A percentile compares a stretch with the other conserved stretches of the same genome.
Evolutionary conservation across 495 filamentous ascomycete genomes (phyloP).

Genomic region (Parachaetomium inaequale): DNA sequence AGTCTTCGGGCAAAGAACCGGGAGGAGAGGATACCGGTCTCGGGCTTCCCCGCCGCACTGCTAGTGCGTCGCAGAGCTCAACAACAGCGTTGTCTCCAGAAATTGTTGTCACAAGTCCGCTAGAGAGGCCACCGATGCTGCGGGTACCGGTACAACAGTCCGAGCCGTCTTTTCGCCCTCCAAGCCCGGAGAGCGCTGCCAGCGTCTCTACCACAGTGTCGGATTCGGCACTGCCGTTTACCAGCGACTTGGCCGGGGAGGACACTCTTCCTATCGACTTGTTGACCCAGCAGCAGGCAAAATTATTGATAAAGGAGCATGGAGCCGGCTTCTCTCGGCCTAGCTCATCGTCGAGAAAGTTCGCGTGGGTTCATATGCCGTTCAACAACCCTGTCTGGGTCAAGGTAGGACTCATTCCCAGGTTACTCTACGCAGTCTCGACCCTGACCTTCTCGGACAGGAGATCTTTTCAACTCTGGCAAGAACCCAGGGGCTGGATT

Average conservation of each 20-base stretch:
- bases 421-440: slow-evolving; percentile 16
- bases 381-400: slow-evolving; percentile 67
- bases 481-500: slow-evolving; percentile 34
- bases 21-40: slow-evolving; percentile 15
- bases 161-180: slow-evolving; percentile 27
- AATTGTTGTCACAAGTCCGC: slow-evolving; percentile 35
- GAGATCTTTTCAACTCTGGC: slow-evolving; percentile 40
- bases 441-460: slow-evolving; percentile 27
- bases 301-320: slow-evolving; percentile 22
- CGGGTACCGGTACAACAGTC: slow-evolving; percentile 31
- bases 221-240: slow-evolving; percentile 25
- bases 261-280: slow-evolving; percentile 12
- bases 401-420: slow-evolving; percentile 39
- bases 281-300: slow-evolving; percentile 22
- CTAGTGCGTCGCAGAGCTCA: slow-evolving; percentile 6
- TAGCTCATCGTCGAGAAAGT: slow-evolving; percentile 40
- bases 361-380: slow-evolving; percentile 65
- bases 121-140: slow-evolving; percentile 17
- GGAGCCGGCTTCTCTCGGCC: slow-evolving; percentile 43
- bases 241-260: slow-evolving; percentile 8
- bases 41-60: background rate
- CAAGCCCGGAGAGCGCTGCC: slow-evolving; percentile 30
- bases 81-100: slow-evolving; percentile 27
- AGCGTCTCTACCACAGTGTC: slow-evolving; percentile 31
- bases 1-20: background rate